Conservation (phyloP, 2,329 filamentous ascomycete species). For the Waltergamsia citrina region DNA sequence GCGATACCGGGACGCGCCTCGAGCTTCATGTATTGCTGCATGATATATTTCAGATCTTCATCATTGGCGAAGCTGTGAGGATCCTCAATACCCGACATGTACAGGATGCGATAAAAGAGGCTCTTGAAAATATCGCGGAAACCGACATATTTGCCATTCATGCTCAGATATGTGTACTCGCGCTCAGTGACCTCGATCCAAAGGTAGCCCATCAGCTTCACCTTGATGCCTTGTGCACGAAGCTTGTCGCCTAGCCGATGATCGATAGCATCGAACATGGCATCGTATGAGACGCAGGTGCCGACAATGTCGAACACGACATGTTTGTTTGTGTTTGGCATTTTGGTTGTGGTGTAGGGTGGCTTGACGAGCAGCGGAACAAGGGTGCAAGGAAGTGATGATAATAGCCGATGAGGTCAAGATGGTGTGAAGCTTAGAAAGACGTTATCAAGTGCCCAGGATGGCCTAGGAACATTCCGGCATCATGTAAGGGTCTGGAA, state of each 20-base stretch:
- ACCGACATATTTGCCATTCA: slow-evolving; percentile 29
- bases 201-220: slow-evolving; percentile 31
- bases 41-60: slow-evolving; percentile 27
- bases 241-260: slow-evolving; percentile 29
- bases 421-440: no score
- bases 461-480: no score
- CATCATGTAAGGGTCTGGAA: no score
- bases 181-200: slow-evolving; percentile 37
- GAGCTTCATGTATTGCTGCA: slow-evolving; percentile 25
- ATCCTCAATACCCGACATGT: slow-evolving; percentile 29
- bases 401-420: no score
- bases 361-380: no score
- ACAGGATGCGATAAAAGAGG: slow-evolving; percentile 38
- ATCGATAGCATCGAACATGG: slow-evolving; percentile 29
- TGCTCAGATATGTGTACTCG: slow-evolving; percentile 38
- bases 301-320: slow-evolving; percentile 43
- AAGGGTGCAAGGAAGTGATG: no score
- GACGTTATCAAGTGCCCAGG: no score
- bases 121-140: slow-evolving; percentile 31
- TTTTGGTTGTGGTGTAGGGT: no score
- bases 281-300: slow-evolving; percentile 36
- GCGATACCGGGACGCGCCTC: slow-evolving; percentile 25
- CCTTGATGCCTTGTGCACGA: slow-evolving; percentile 23
- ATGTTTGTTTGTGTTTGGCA: no score
- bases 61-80: slow-evolving; percentile 29